phyloP scores from a whole-genome alignment of 768 basidiomycete species.

The Termitomyces sp. region DNA sequence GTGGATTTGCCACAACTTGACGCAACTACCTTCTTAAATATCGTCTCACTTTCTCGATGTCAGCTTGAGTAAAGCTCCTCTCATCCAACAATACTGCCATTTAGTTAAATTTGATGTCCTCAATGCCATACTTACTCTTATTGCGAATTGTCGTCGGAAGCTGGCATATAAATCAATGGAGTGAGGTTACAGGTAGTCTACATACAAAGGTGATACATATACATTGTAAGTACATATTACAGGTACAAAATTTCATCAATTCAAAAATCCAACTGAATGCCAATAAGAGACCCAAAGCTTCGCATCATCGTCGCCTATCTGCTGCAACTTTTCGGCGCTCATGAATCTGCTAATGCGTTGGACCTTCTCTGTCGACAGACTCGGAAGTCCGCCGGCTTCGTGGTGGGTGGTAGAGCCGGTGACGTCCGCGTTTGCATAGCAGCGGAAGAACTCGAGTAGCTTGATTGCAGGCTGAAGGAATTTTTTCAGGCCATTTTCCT shows the following conservation, averaged over 20 bases:
- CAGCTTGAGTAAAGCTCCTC: background rate
- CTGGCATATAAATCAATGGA: background rate
- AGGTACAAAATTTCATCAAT: background rate
- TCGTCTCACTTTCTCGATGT: background rate
- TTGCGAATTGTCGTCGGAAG: background rate
- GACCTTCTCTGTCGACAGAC: conserved; percentile 5
- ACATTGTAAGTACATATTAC: background rate
- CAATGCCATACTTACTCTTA: background rate
- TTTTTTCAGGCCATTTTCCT: background rate
- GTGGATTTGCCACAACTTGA: background rate
- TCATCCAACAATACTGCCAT: background rate
- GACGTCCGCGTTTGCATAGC: conserved; percentile 12
- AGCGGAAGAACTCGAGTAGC: conserved; percentile 26
- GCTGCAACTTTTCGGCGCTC: background rate
- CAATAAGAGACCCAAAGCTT: conserved; percentile 10
- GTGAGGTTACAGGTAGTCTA: background rate
- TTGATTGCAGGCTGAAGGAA: conserved; percentile 27
- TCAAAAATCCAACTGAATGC: background rate
- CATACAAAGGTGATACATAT: background rate
- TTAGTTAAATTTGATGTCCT: too few species aligned
- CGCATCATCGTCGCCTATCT: conserved; percentile 2
- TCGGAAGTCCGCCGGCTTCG: conserved; percentile 9
- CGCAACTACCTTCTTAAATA: background rate
- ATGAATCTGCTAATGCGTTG: background rate
- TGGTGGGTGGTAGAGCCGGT: background rate